Conservation (phyloP, 2,329 filamentous ascomycete genomes). For the Pestalotiopsis fici region DNA sequence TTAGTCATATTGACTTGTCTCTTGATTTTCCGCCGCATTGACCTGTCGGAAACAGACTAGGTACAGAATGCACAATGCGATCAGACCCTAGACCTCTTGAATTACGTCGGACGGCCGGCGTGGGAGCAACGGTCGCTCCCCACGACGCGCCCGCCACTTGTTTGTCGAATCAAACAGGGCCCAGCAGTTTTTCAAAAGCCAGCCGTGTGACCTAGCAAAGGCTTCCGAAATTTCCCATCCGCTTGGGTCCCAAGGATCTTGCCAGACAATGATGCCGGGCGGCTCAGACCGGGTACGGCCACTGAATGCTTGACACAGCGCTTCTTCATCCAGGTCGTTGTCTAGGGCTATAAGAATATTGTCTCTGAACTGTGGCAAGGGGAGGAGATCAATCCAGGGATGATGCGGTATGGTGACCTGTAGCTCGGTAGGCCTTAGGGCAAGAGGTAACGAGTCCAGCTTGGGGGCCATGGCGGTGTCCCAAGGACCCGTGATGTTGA, state of each 20-base stretch:
- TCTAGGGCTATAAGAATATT: slow-evolving; percentile 24
- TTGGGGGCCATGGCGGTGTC: slow-evolving; percentile 7
- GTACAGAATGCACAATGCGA: background rate
- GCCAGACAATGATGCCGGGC: slow-evolving; percentile 16
- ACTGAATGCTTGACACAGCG: slow-evolving; percentile 16
- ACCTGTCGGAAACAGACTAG: no score
- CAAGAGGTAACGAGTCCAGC: background rate
- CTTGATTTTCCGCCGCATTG: no score
- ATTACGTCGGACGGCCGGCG: background rate
- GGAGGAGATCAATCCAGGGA: slow-evolving; percentile 37
- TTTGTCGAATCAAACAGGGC: slow-evolving; percentile 16
- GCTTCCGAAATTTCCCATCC: slow-evolving; percentile 17
- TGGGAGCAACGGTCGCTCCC: slow-evolving; percentile 17
- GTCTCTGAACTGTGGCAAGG: slow-evolving; percentile 33
- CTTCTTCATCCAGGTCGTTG: slow-evolving; percentile 17
- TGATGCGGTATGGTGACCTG: slow-evolving; percentile 30
- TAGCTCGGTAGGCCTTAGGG: slow-evolving; percentile 28
- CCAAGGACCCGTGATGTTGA: background rate
- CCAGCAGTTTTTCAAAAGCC: slow-evolving; percentile 14
- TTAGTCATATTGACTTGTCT: background rate
- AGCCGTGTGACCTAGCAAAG: slow-evolving; percentile 13
- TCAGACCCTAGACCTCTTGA: background rate
- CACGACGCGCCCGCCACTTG: slow-evolving; percentile 15
- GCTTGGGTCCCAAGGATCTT: slow-evolving; percentile 14
- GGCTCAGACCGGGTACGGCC: background rate